Base-by-base conservation (phyloP, 1,284 basidiomycete genomes). In the Puccinia horiana region DNA sequence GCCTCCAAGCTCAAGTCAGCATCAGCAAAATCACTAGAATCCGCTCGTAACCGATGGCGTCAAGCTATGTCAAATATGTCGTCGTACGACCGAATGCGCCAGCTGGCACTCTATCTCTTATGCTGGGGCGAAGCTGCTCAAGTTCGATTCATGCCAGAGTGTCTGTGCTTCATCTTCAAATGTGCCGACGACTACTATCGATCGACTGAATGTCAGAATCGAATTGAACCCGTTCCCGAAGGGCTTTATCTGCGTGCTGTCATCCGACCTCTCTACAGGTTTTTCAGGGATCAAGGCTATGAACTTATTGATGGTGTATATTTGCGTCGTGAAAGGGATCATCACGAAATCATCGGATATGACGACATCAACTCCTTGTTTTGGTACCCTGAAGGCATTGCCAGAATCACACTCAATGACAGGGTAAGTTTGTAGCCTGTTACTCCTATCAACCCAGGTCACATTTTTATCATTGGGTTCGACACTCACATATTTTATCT, bases 131-230 rank as follows among this genome's bases (percentile, higher is more conserved):
- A 99, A 88, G 96, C 94, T 0, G 97, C 96, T 14, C 95, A 98
- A 87, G 94, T 99, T 74, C 93, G 97, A n/a, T 99, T 98, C 88
- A 91, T 95, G 61, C 96, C 97, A 35, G 96, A 99, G 88, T 96
- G 94, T 86, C 88, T 98, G 79, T 98, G 95, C 88, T 99, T 98
- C 90, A 97, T 99, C 88, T 99, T 99, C 93, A 98, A 99, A 89
- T 99, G 97, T 86, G 97, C 96, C 35, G 96, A 99, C 87, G 96
- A 99, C 88, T 99, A 98, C 88, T 99, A 99, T 88, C 95, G 96
- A 69, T 96, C 94, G 23, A 93, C 96, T n/a, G 97, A 99, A 87
- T 99, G 97, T 86, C 97, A 99, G 88, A 94, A 92, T 87, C 90
- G 95, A 81, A 89, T 95, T 82, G 96, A 98, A 83, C 92, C 96